Evolutionary conservation across 352 stramenopile genomes (phyloP), one percentile per base, ranked within the genome.

Genomic region (Phytophthora hibernalis): DNA sequence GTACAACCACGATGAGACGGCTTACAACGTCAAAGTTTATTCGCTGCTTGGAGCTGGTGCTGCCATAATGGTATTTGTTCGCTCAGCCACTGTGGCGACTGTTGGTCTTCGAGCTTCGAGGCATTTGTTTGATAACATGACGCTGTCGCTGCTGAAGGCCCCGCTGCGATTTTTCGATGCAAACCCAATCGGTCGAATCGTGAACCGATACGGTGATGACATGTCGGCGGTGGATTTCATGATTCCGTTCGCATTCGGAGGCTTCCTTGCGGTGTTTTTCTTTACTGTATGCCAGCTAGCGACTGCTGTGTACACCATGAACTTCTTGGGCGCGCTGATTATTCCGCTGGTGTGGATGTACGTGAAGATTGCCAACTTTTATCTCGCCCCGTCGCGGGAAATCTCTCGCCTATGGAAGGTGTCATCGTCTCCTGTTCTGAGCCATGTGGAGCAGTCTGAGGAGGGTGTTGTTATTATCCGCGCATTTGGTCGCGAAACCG

Each of bases 141-240:
- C 91, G 11, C 51, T 80, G 20, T 83, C 82, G 21, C 82, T 98
- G 15, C 61, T 98, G 18, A 74, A 79, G 42, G 92, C 93, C 16
- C 92, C 93, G 6, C 83, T 98, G 35, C 68, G 82, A 3, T 98
- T 98, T n/a, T 98, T 98, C 70, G 91, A 98, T 62, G 84, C 80
- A 2, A 97, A 96, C 53, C 95, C 93, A 2, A 79, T 96, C 15
- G 92, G 93, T 1, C 80, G 91, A 48, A 94, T 98, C 31, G 38
- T 98, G 18, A 97, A 96, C 55, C 83, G 95, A 9, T 98, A 98
- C 35, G 70, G 81, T 35, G 86, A 87, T 11, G 93, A 98, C 64
- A 96, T 98, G 72, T 80, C 92, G 31, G 86, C 87, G 13, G 70
- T 97, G 11, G 92, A 98, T 75, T 80, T 96, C 20, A 78, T 93